Conservation (phyloP, 176 grass and related monocot genomes). For the Pharus latifolius region DNA sequence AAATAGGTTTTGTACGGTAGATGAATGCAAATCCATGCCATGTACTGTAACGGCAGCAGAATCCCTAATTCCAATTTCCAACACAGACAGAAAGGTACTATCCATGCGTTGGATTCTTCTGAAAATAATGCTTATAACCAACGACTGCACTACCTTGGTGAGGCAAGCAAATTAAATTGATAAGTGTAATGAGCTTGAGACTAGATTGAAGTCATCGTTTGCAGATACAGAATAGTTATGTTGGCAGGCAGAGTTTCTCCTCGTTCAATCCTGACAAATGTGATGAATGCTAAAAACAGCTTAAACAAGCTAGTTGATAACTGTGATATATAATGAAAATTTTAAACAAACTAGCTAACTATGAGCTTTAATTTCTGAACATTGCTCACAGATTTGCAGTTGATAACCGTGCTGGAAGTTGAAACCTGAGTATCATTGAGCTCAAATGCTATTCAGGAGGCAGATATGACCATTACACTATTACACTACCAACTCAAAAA, state of each 20-base stretch:
- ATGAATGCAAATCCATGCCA: no score
- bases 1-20: no score
- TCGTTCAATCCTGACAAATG: background rate
- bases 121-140: background rate
- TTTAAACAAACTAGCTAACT: background rate
- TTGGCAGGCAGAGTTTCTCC: background rate
- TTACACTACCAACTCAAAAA: background rate
- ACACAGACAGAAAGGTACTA: background rate
- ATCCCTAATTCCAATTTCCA: background rate
- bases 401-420: background rate
- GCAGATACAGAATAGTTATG: background rate
- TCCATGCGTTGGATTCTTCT: background rate
- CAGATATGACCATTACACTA: background rate
- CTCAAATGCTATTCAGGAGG: background rate
- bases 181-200: no score
- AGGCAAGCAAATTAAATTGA: no score
- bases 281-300: no score
- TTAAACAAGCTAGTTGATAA: no score
- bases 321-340: background rate
- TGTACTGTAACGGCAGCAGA: no score
- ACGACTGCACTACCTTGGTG: background rate
- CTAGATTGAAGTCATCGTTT: background rate
- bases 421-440: background rate
- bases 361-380: background rate
- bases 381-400: background rate